Percentiles rank a stretch among this genome's conserved stretches.
Conservation (phyloP, 169 alveolate genomes). For the Theileria sp. region DNA sequence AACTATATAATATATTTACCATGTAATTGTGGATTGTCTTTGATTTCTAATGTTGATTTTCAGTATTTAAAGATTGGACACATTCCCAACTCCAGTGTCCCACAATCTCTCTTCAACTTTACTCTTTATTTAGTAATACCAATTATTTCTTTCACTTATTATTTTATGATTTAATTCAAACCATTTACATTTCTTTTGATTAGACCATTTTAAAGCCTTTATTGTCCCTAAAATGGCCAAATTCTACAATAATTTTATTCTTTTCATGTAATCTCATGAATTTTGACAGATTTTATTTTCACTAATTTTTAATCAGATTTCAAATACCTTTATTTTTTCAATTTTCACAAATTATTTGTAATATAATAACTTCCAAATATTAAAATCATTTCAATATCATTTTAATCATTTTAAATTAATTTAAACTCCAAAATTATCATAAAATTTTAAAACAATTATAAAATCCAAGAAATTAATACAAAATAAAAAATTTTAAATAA, state of each 20-base stretch:
- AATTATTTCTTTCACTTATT: too few species aligned
- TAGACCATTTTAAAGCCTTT: not conserved
- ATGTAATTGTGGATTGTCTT: not conserved
- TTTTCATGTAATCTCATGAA: not conserved
- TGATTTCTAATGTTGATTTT: not conserved
- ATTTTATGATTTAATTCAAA: not conserved
- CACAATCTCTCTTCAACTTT: not conserved
- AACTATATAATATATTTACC: too few species aligned
- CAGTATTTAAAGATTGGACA: not conserved
- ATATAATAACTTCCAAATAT: not conserved
- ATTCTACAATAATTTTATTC: too few species aligned
- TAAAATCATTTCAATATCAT: not conserved
- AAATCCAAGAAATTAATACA: too few species aligned
- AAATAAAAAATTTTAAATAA: too few species aligned
- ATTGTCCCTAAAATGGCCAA: not conserved
- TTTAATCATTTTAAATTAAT: too few species aligned
- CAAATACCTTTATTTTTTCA: not conserved
- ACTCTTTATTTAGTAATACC: not conserved
- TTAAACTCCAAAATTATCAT: too few species aligned
- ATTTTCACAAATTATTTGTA: not conserved
- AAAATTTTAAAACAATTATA: too few species aligned
- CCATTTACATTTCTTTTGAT: not conserved
- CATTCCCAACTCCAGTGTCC: not conserved
- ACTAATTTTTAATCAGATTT: not conserved
- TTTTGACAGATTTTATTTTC: not conserved